phyloP scores from a whole-genome alignment of 2,329 filamentous ascomycete species.

The Ramichloridium luteum region DNA sequence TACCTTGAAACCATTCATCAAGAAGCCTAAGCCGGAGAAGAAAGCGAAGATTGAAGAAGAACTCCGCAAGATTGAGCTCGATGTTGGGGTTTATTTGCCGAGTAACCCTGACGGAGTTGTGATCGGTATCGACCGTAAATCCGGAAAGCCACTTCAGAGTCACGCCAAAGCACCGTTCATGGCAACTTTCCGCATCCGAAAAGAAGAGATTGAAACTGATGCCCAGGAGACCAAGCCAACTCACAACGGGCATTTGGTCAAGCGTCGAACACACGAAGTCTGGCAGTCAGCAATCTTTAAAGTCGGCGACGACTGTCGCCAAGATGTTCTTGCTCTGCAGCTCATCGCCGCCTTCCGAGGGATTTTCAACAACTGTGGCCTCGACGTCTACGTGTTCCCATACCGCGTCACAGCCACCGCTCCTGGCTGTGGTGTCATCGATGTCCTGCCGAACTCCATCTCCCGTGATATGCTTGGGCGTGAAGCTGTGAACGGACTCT shows the following conservation, averaged over 20 bases:
- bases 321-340: slow-evolving; percentile 90
- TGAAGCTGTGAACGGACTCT: slow-evolving; percentile 93
- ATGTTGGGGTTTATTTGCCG: slow-evolving; percentile 92
- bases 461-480: slow-evolving; percentile 97
- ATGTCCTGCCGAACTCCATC: slow-evolving; percentile 94
- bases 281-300: slow-evolving; percentile 99
- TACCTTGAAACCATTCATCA: slow-evolving; percentile 87
- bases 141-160: slow-evolving; percentile 90
- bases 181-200: slow-evolving; percentile 95
- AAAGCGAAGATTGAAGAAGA: slow-evolving; percentile 99
- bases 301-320: slow-evolving; percentile 93
- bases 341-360: slow-evolving; percentile 97
- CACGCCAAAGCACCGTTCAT: slow-evolving; percentile 98
- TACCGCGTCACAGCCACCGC: slow-evolving; percentile 96
- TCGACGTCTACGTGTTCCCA: slow-evolving; percentile 94
- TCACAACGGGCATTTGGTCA: slow-evolving; percentile 20
- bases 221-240: slow-evolving; percentile 16
- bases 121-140: slow-evolving; percentile 95
- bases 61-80: slow-evolving; percentile 89
- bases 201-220: slow-evolving; percentile 51
- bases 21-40: slow-evolving; percentile 86
- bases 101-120: slow-evolving; percentile 96
- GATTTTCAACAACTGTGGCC: slow-evolving; percentile 87
- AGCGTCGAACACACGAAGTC: slow-evolving; percentile 58
- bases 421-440: slow-evolving; percentile 93